Percentiles rank a stretch among this genome's conserved stretches.
Evolutionary conservation across 371 early-diverging fungal species (phyloP).

Genomic region (Mucor lusitanicus): DNA sequence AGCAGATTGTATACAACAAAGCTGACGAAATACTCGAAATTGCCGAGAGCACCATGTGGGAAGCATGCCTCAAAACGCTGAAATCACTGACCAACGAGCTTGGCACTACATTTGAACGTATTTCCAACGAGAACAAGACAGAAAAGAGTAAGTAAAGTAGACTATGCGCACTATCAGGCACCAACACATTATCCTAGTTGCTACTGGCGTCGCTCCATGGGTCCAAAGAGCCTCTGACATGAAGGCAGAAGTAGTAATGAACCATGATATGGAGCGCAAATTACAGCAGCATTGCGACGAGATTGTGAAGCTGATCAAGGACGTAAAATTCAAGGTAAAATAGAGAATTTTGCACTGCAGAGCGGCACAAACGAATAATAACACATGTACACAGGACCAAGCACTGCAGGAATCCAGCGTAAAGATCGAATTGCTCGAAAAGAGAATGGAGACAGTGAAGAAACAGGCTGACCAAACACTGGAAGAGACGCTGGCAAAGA

Average conservation of each 20-base stretch:
- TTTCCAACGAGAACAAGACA: slow-evolving; percentile 53
- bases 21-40: slow-evolving; percentile 58
- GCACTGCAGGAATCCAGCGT: slow-evolving; percentile 74
- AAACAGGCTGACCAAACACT: slow-evolving; percentile 69
- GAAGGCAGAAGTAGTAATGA: slow-evolving; percentile 75
- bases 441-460: slow-evolving; percentile 66
- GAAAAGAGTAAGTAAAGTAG: slow-evolving; percentile 34
- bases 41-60: slow-evolving; percentile 65
- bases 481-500: slow-evolving; percentile 61
- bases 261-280: slow-evolving; percentile 77
- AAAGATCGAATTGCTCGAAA: slow-evolving; percentile 79
- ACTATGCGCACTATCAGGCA: neutral
- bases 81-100: slow-evolving; percentile 54
- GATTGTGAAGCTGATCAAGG: slow-evolving; percentile 72
- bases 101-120: slow-evolving; percentile 32
- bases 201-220: slow-evolving; percentile 76
- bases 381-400: slow-evolving; percentile 57
- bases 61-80: slow-evolving; percentile 57
- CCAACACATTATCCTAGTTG: slow-evolving; percentile 29
- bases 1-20: slow-evolving; percentile 50
- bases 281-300: slow-evolving; percentile 77
- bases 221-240: slow-evolving; percentile 73
- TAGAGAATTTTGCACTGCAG: neutral
- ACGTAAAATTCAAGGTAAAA: slow-evolving; percentile 68
- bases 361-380: neutral